These are phyloP conservation scores for Aurantiochytrium sp. DNA, from an alignment of 108 stramenopile species.

Conservation along the genomic window DNA sequence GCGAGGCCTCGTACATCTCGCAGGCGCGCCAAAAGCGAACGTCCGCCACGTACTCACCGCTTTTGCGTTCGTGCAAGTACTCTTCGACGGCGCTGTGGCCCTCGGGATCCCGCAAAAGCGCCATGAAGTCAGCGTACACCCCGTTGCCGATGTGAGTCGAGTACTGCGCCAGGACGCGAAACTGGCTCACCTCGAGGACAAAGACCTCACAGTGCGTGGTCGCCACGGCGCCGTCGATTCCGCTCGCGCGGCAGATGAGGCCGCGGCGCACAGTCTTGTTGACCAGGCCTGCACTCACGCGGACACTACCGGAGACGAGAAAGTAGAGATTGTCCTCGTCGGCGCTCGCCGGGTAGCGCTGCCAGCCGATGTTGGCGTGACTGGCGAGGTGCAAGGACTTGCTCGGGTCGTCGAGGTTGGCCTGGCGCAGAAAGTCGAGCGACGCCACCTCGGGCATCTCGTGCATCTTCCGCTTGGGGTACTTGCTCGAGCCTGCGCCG, in stretches of 20 bases:
- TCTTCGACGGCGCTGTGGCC: not conserved
- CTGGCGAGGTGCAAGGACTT: not conserved
- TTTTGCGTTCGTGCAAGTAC: not conserved
- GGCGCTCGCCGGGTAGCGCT: not conserved
- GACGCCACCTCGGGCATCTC: not conserved
- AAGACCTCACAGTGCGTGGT: not conserved
- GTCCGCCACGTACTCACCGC: not conserved
- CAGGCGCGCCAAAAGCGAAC: not conserved
- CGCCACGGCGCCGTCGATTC: not conserved
- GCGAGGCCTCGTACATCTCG: not conserved
- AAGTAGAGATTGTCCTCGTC: conserved; percentile 4
- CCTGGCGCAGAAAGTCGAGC: not conserved
- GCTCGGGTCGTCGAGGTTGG: not conserved
- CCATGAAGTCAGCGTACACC: not conserved
- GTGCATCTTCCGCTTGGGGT: not conserved
- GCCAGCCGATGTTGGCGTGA: not conserved
- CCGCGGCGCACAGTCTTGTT: not conserved
- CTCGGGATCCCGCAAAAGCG: not conserved
- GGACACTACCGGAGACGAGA: not conserved
- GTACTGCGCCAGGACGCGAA: not conserved
- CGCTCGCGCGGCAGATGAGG: not conserved
- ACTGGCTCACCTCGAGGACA: not conserved
- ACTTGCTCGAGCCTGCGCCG: no score
- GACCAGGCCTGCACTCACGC: not conserved
- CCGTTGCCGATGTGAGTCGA: not conserved